Evolutionary conservation across 106 monocot genomes (phyloP), one percentile per base, ranked within the genome.

Genomic region (Agapanthus africanus): DNA sequence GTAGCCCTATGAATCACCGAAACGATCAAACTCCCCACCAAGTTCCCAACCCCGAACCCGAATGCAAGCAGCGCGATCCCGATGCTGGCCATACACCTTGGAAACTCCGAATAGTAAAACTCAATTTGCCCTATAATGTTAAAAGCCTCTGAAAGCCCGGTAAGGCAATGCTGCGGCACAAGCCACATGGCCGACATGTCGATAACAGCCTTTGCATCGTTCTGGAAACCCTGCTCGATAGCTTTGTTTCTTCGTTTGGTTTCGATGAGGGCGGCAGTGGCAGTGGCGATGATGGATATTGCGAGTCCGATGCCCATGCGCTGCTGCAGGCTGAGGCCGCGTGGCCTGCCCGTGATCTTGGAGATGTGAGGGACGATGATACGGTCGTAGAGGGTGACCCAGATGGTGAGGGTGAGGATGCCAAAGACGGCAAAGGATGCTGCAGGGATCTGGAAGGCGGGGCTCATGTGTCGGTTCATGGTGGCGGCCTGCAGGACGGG

Each of bases 101-200:
- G 87, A 47, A 87, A 80, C 80, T 87, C 69, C 18, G 67, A 77
- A 83, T 87, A 80, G 41, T 80, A 80, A 56, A 87, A 87, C 68
- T 74, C 67, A 7, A 66, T 66, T 34, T 87, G 87, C 14, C 87
- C 77, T 7, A 87, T 77, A 25, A 79, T 38, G 61, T 41, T 74
- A 35, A 87, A 87, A 4, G 87, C 82, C 63, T 86, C 86, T 0
- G 86, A 76, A 4, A 86, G 38, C 3, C 86, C 86, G 11, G 73
- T 30, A 1, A 86, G 28, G 62, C 70, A 22, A 35, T 76, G 73
- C 73, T 86, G 86, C 21, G 79, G 77, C 26, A 82, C 74, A 54
- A 86, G 28, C 86, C 82, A 83, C 11, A 86, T 50, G 63, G 79
- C 70, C 0, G 79, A 79, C 70, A 83, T 71, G 18, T 77, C 60